These are phyloP conservation scores for Knufia petricola DNA, from an alignment of 2,329 filamentous ascomycete species.

Conservation along the genomic window DNA sequence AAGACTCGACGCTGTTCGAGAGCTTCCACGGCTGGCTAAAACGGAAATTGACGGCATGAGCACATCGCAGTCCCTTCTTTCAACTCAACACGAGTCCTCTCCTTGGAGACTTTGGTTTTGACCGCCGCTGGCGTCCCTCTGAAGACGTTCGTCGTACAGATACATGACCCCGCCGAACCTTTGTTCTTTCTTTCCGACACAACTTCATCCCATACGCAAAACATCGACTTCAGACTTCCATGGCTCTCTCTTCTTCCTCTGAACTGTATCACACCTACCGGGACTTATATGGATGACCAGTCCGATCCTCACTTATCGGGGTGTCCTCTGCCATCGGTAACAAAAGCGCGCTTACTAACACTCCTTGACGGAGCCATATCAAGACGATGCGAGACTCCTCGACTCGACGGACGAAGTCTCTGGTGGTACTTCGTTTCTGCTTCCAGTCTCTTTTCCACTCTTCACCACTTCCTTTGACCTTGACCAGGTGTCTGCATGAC, in stretches of 20 bases:
- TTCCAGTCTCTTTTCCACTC: too few relatives aligned
- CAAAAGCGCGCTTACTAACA: too few relatives aligned
- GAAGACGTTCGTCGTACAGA: not conserved
- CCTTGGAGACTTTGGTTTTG: not conserved
- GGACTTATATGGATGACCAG: too few relatives aligned
- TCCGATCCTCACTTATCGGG: too few relatives aligned
- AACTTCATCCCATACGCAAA: not conserved
- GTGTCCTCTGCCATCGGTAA: too few relatives aligned
- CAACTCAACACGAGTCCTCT: not conserved
- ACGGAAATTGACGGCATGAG: not conserved
- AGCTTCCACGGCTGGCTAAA: constrained; percentile 9
- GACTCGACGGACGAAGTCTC: too few relatives aligned
- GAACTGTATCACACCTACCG: too few relatives aligned
- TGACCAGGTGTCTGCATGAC: too few relatives aligned
- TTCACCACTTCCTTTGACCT: too few relatives aligned
- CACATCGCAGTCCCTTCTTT: not conserved
- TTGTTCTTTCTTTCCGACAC: not conserved
- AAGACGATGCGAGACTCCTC: too few relatives aligned
- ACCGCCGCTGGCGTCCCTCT: not conserved
- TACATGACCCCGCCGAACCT: not conserved
- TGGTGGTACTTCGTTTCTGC: too few relatives aligned
- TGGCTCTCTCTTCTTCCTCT: not conserved
- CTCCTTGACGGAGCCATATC: too few relatives aligned
- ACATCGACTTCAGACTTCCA: not conserved
- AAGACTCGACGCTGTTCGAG: constrained; percentile 8